phyloP scores from a whole-genome alignment of 495 filamentous ascomycete genomes.

The Emericellopsis terricola region DNA sequence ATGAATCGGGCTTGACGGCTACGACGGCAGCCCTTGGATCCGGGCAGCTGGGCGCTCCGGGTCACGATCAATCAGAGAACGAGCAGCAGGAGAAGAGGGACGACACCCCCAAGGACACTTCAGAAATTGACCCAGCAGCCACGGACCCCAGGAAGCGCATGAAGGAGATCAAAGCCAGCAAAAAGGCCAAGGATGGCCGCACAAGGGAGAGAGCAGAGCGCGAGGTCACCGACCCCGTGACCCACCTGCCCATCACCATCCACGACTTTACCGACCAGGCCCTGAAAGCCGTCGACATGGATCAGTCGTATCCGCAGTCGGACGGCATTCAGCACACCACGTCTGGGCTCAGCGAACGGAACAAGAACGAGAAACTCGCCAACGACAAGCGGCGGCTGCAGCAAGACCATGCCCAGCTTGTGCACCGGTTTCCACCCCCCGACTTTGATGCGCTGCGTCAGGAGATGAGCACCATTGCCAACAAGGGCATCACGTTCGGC shows the following conservation, averaged over 20 bases:
- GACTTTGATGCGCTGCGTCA: constrained; percentile 24
- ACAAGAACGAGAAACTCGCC: constrained; percentile 14
- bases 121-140: constrained; percentile 26
- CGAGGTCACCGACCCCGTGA: constrained; percentile 56
- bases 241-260: constrained; percentile 44
- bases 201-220: constrained; percentile 35
- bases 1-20: constrained; percentile 21
- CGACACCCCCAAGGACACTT: constrained; percentile 11
- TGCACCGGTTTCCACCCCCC: constrained; percentile 44
- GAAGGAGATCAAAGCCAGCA: constrained; percentile 31
- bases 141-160: constrained; percentile 37
- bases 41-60: constrained; percentile 31
- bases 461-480: constrained; percentile 27
- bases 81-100: constrained; percentile 5
- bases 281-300: constrained; percentile 15
- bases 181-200: neutral
- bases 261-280: constrained; percentile 46
- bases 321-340: constrained; percentile 11
- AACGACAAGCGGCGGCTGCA: constrained; percentile 26
- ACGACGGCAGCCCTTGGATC: constrained; percentile 15
- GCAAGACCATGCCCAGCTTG: constrained; percentile 29
- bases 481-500: constrained; percentile 23
- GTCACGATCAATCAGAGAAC: constrained; percentile 3
- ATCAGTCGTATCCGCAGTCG: neutral
- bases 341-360: constrained; percentile 26